These are phyloP conservation scores for Hypericum perforatum DNA, from an alignment of 345 rosid species.

Conservation along the genomic window DNA sequence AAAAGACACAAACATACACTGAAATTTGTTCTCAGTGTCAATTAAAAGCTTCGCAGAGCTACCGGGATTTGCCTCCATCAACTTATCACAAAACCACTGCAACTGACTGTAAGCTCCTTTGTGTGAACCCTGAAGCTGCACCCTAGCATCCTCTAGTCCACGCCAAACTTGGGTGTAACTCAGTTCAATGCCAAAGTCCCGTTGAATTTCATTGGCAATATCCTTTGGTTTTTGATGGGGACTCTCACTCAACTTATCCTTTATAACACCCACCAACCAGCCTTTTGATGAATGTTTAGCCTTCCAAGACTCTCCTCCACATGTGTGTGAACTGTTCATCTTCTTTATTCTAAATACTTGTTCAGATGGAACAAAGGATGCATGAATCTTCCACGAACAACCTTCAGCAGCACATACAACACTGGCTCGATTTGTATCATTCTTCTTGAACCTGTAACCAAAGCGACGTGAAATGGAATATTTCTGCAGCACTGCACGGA, in stretches of 20 bases:
- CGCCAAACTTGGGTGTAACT: constrained; percentile 80
- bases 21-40: constrained; percentile 55
- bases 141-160: constrained; percentile 76
- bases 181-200: constrained; percentile 71
- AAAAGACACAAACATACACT: constrained; percentile 63
- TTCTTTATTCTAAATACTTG: constrained; percentile 52
- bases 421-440: constrained; percentile 71
- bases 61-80: constrained; percentile 66
- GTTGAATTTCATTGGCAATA: constrained; percentile 22
- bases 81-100: constrained; percentile 57
- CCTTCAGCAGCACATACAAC: constrained; percentile 57
- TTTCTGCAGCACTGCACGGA: constrained; percentile 77
- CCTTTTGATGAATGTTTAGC: constrained; percentile 65
- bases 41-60: constrained; percentile 44
- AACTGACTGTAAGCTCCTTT: constrained; percentile 59
- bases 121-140: constrained; percentile 72
- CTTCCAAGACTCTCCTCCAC: constrained; percentile 77
- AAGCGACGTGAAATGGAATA: constrained; percentile 78
- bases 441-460: constrained; percentile 65
- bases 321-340: constrained; percentile 50
- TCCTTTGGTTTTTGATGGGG: constrained; percentile 44
- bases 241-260: constrained; percentile 62
- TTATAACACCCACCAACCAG: constrained; percentile 75
- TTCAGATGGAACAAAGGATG: constrained; percentile 76
- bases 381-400: constrained; percentile 65